Evolutionary conservation across 2,329 filamentous ascomycete genomes (phyloP), one percentile per base, ranked within the genome.

Genomic region (Orbilia brochopaga): DNA sequence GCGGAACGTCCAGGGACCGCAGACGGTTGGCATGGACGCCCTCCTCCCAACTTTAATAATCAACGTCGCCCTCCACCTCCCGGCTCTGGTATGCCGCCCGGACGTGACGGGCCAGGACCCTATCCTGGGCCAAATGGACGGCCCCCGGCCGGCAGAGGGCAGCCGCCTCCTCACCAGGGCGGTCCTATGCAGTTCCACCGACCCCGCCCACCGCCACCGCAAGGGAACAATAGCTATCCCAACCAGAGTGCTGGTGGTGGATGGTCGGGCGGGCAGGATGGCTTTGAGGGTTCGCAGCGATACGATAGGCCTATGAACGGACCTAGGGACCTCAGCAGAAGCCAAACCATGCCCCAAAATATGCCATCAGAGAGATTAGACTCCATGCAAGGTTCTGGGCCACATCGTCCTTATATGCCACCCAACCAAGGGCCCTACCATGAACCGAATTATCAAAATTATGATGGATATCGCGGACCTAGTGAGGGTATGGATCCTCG

Each of bases 21-120:
- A 24, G 66, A 64, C n/a, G 54, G 54, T 24, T 70, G 66, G 66
- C 61, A 64, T 19, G 55, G 48, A 42, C 66, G 59, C 48, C 54
- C 27, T 24, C 15, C 37, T 30, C 66, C 66, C 21, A 32, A 55
- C 24, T 27, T 27, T 7, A 19, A 32, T 11, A 50, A 30, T 27
- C 66, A 63, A 48, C 59, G 59, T 46, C 66, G 66, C 7, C 65
- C 58, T 48, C 42, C 42, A 6, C 64, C 57, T 3, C 52, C 65
- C 10, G 37, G 37, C 37, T 23, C 27, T 40, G 48, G 24, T 13
- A 27, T 17, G 19, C 64, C 56, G 30, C 11, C 24, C 15, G 56
- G 58, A 37, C 37, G 35, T 32, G 48, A 64, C 24, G 37, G 46
- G 21, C 60, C 48, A 6, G 15, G 51, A 8, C 55, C 66, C 17